Percentiles rank a stretch among this genome's conserved stretches.
phyloP scores from a whole-genome alignment of 495 filamentous ascomycete genomes.

The Penicillium canariense region DNA sequence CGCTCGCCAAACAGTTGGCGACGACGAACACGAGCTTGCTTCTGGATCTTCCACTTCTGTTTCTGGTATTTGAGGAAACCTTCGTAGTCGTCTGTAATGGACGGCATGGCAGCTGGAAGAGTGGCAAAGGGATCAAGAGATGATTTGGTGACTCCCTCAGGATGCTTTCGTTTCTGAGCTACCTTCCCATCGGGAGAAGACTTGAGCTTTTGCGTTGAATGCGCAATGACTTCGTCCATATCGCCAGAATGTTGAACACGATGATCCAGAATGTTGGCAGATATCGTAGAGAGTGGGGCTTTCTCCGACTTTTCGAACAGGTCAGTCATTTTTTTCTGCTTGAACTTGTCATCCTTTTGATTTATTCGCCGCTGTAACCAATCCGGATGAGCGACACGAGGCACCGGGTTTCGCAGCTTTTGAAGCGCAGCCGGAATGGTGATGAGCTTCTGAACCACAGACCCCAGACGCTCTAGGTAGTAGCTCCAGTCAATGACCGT shows the following conservation, averaged over 20 bases:
- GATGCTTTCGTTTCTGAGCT: conserved; percentile 81
- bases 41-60: conserved; percentile 98
- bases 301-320: conserved; percentile 79
- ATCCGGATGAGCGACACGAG: conserved; percentile 88
- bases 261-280: conserved; percentile 63
- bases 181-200: conserved; percentile 62
- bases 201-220: conserved; percentile 66
- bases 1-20: conserved; percentile 93
- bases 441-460: conserved; percentile 97
- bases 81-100: conserved; percentile 79
- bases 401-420: conserved; percentile 91
- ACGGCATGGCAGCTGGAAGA: conserved; percentile 83
- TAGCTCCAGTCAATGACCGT: conserved; percentile 93
- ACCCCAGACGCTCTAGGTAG: conserved; percentile 90
- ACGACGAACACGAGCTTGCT: conserved; percentile 80
- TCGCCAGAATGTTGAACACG: conserved; percentile 58
- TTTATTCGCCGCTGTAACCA: conserved; percentile 94
- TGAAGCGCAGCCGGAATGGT: conserved; percentile 96
- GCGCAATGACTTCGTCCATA: conserved; percentile 79
- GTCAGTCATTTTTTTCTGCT: conserved; percentile 98
- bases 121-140: conserved; percentile 76
- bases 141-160: conserved; percentile 59
- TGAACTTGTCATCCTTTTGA: conserved; percentile 91
- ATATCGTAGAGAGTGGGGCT: conserved; percentile 68
- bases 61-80: conserved; percentile 95